Evolutionary conservation across 2,329 filamentous ascomycete species (phyloP).

Genomic region (Neonectria punicea): DNA sequence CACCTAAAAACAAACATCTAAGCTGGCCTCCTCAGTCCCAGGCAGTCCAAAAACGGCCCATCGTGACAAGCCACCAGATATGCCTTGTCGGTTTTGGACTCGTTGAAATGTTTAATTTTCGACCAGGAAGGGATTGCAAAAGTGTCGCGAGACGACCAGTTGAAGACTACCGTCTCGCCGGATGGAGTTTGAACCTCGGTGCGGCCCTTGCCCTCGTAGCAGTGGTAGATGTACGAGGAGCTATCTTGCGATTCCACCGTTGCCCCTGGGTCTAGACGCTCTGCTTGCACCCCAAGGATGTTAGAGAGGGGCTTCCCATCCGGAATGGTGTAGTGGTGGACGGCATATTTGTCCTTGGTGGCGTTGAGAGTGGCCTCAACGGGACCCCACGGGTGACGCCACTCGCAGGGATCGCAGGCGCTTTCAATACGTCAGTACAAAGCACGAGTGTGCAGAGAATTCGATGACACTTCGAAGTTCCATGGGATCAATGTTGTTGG

Average conservation of each 20-base stretch:
- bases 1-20: background rate
- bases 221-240: constrained; percentile 63
- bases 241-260: constrained; percentile 56
- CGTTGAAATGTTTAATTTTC: constrained; percentile 57
- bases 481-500: no score
- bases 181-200: constrained; percentile 50
- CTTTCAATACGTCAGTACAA: constrained; percentile 20
- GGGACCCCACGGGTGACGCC: constrained; percentile 56
- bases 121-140: constrained; percentile 66
- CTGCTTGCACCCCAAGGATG: constrained; percentile 60
- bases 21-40: constrained; percentile 38
- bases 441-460: background rate
- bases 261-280: constrained; percentile 54
- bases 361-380: constrained; percentile 54
- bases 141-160: constrained; percentile 61
- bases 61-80: constrained; percentile 51
- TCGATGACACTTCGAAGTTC: background rate
- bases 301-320: constrained; percentile 51
- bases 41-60: constrained; percentile 46
- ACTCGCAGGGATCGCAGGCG: constrained; percentile 50
- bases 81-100: constrained; percentile 39
- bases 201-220: constrained; percentile 58
- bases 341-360: constrained; percentile 39
- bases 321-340: constrained; percentile 50
- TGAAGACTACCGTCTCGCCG: constrained; percentile 47